A percentile compares a stretch with the other conserved stretches of the same genome.
These are phyloP conservation scores for Talaromyces funiculosus DNA, from an alignment of 2,329 filamentous ascomycete genomes.

Conservation along the genomic window DNA sequence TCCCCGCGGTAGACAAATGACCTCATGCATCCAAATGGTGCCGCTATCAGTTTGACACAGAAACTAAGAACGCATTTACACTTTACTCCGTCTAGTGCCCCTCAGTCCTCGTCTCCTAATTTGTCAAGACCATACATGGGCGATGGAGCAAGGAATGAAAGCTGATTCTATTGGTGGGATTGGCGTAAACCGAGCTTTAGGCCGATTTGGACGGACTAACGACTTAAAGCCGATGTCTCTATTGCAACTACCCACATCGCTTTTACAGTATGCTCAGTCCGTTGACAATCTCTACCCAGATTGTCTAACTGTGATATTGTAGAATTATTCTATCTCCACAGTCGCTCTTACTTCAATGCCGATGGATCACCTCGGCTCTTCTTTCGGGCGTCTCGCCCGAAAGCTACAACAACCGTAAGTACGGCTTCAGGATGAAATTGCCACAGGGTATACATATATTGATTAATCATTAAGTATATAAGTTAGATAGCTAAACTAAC, in stretches of 20 bases:
- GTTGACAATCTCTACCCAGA: neutral
- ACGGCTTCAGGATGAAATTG: neutral
- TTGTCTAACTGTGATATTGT: neutral
- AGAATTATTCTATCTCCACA: too few relatives aligned
- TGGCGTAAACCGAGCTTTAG: neutral
- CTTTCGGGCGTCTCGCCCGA: too few relatives aligned
- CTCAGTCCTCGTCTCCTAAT: too few relatives aligned
- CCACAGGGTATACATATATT: neutral
- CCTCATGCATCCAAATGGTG: neutral
- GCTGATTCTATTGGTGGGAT: neutral
- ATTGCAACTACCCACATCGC: neutral
- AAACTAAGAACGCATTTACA: neutral
- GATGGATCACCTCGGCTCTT: neutral
- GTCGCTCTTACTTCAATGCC: neutral
- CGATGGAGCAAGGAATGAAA: neutral
- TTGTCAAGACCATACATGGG: neutral
- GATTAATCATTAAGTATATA: neutral
- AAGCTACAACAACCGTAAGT: neutral
- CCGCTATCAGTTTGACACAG: neutral
- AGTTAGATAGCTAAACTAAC: neutral
- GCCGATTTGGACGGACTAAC: neutral
- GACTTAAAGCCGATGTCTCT: neutral
- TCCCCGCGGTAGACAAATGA: neutral
- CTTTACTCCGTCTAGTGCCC: neutral
- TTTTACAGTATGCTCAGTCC: neutral